Conservation (phyloP, 208 protist genomes). For the Wallacemonas sp. region DNA sequence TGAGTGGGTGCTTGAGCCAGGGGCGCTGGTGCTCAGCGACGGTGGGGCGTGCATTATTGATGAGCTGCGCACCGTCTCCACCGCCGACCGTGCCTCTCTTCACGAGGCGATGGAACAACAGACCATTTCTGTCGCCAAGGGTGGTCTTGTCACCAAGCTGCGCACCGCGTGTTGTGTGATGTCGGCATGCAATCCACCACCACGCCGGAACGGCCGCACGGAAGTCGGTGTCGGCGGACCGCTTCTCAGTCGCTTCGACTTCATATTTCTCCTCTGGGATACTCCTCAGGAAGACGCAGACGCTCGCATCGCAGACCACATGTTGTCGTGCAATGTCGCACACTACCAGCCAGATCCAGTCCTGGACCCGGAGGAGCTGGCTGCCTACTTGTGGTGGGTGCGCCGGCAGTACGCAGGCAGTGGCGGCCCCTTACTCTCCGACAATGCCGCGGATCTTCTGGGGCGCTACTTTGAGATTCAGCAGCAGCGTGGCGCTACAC, state of each 20-base stretch:
- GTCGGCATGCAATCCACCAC: conserved; percentile 95
- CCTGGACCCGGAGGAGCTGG: conserved; percentile 60
- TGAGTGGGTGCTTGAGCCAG: conserved; percentile 95
- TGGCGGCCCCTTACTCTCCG: conserved; percentile 71
- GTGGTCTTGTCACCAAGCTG: conserved; percentile 96
- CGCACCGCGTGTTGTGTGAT: conserved; percentile 94
- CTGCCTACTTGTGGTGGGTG: conserved; percentile 78
- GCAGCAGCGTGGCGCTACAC: conserved; percentile 63
- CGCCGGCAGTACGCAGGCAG: conserved; percentile 64
- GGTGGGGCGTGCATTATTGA: conserved; percentile 98
- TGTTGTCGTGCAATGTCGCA: conserved; percentile 57
- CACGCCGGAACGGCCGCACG: conserved; percentile 41
- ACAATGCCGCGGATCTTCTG: conserved; percentile 71
- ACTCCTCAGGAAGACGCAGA: conserved; percentile 85
- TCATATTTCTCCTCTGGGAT: conserved; percentile 96
- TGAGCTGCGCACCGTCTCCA: conserved; percentile 96
- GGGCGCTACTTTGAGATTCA: conserved; percentile 78
- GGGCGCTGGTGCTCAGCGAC: conserved; percentile 96
- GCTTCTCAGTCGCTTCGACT: conserved; percentile 96
- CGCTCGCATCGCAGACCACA: conserved; percentile 82
- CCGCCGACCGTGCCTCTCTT: conserved; percentile 93
- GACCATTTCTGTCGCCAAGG: conserved; percentile 95
- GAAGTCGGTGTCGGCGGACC: conserved; percentile 95
- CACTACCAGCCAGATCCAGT: conserved; percentile 25
- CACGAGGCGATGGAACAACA: conserved; percentile 99